Evolutionary conservation across 495 filamentous ascomycete genomes (phyloP).

Genomic region (Antarctomyces pellizariae): DNA sequence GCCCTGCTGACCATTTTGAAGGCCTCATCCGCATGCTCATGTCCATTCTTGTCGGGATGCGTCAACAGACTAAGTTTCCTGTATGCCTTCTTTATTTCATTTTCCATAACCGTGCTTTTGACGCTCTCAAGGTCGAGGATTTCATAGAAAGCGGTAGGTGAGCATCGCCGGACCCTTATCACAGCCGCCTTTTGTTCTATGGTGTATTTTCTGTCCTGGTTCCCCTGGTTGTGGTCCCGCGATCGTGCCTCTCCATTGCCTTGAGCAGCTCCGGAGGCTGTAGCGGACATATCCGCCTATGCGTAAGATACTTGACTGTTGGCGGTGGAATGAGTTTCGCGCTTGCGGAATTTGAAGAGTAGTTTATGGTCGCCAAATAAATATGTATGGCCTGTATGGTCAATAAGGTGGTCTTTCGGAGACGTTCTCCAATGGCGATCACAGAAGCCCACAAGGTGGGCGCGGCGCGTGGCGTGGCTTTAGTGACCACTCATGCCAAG

Average conservation of each 20-base stretch:
- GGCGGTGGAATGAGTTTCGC: too few species aligned
- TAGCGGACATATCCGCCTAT: too few species aligned
- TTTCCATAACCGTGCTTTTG: slow-evolving; percentile 38
- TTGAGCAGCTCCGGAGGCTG: slow-evolving; percentile 41
- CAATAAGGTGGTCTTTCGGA: too few species aligned
- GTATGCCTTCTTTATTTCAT: slow-evolving; percentile 87
- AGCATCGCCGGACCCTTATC: slow-evolving; percentile 61
- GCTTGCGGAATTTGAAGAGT: too few species aligned
- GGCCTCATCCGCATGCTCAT: slow-evolving; percentile 85
- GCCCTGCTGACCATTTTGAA: slow-evolving; percentile 95
- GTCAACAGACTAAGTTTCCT: slow-evolving; percentile 69
- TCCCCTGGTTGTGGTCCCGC: slow-evolving; percentile 82
- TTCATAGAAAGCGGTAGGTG: slow-evolving; percentile 73
- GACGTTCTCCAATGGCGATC: too few species aligned
- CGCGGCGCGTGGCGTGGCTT: too few species aligned
- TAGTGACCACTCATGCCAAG: too few species aligned
- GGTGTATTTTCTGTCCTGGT: slow-evolving; percentile 73
- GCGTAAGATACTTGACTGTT: too few species aligned
- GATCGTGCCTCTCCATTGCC: slow-evolving; percentile 38
- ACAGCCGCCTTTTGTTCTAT: slow-evolving; percentile 78
- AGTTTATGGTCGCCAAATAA: too few species aligned
- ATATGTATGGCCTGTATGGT: too few species aligned
- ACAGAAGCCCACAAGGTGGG: too few species aligned
- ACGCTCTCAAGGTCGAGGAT: slow-evolving; percentile 47
- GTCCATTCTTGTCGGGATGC: slow-evolving; percentile 97